These are phyloP conservation scores for Limonium bicolor DNA, from an alignment of 148 eudicot species.

Conservation along the genomic window DNA sequence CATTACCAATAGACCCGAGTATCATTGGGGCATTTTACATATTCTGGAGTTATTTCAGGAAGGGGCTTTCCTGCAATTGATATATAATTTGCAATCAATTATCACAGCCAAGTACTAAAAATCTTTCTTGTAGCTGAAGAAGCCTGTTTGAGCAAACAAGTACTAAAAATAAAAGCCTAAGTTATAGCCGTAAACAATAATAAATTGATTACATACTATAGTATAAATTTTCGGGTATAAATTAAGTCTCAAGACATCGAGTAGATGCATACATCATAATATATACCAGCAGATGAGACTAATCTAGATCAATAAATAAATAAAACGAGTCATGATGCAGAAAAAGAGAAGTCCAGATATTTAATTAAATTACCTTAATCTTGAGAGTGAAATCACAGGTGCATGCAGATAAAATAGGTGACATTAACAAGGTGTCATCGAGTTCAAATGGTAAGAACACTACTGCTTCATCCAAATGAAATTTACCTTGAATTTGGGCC, in stretches of 20 bases:
- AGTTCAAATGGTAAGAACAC: too few species aligned
- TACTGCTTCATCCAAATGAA: too few species aligned
- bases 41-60: conserved; percentile 14
- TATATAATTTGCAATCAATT: too few species aligned
- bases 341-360: neutral
- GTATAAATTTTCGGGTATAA: neutral
- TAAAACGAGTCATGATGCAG: neutral
- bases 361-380: neutral
- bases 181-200: neutral
- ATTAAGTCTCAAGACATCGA: too few species aligned
- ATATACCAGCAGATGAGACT: too few species aligned
- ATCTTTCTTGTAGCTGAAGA: too few species aligned
- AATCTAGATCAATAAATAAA: neutral
- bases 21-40: conserved; percentile 18
- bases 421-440: too few species aligned
- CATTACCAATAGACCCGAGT: conserved; percentile 48
- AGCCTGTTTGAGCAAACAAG: neutral
- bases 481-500: conserved; percentile 29
- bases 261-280: too few species aligned
- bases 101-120: neutral
- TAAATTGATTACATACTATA: neutral
- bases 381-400: neutral
- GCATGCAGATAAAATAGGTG: neutral
- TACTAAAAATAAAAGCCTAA: neutral
- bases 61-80: neutral